Evolutionary conservation across 225 moss, liverwort and hornwort species (phyloP), one percentile per base, ranked within the genome.

Genomic region (Bryum argenteum): DNA sequence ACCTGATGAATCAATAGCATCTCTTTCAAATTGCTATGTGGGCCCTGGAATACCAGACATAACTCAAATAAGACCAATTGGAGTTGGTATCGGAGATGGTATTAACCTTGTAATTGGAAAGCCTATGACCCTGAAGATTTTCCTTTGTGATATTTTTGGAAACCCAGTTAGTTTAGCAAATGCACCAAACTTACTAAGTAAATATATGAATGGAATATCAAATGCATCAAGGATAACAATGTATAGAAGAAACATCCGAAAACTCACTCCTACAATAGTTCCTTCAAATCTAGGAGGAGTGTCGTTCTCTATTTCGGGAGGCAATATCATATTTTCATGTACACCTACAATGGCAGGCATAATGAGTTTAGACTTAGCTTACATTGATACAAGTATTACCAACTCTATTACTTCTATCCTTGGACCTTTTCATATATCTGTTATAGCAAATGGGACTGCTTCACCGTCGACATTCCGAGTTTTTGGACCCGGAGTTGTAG

Each of bases 71-170:
- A 69, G 39, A 26, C 76, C 85, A 18, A 77, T 79, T 37, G 85
- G 89, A 54, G 33, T 57, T 19, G 78, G 80, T 12, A 68, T 85
- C 11, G 67, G 40, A 33, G 71, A 81, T 41, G 73, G 78, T 54
- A 26, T 0, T 11, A 71, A 19, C 6, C 26, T 85, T 45, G 58
- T 19, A 9, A 41, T 72, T 47, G 71, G 71, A 21, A 68, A 15
- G 19, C 48, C 68, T 24, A 76, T 78, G 50, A 71, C 54, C 40
- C 54, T 85, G 0, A 81, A 37, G 54, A 71, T 85, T 21, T 67
- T 26, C 52, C 48, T 83, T 24, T 72, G 76, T 61, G 83, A 89
- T 64, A 63, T 58, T 18, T 89, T 89, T 74, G 81, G 76, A 66
- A 89, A 89, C 58, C 80, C 65, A 9, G 12, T 79, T 39, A 78